phyloP scores from a whole-genome alignment of 208 protist species.

The Wallacemonas sp. region DNA sequence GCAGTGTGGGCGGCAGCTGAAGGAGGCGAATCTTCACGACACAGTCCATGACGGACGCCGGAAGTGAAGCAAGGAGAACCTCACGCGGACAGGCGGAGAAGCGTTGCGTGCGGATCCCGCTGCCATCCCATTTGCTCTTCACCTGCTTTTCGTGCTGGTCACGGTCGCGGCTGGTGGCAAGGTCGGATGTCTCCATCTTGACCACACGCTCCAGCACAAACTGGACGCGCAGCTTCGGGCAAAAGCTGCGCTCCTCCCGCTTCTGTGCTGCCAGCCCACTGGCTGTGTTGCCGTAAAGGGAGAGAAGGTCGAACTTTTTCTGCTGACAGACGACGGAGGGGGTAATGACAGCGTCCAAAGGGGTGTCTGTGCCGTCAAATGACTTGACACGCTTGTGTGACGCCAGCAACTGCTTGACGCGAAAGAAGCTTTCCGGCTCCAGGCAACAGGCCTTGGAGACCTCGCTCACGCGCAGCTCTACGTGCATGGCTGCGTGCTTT shows the following conservation, averaged over 20 bases:
- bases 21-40: slow-evolving; percentile 82
- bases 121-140: slow-evolving; percentile 63
- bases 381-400: not conserved
- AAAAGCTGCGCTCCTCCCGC: slow-evolving; percentile 16
- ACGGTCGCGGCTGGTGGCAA: slow-evolving; percentile 29
- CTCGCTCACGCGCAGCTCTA: slow-evolving; percentile 68
- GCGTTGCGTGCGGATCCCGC: slow-evolving; percentile 67
- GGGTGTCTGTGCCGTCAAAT: not conserved
- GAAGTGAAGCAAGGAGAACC: slow-evolving; percentile 70
- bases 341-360: not conserved
- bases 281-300: slow-evolving; percentile 3
- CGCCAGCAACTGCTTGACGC: slow-evolving; percentile 67
- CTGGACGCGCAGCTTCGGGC: slow-evolving; percentile 58
- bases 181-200: slow-evolving; percentile 58
- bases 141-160: slow-evolving; percentile 57
- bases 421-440: slow-evolving; percentile 77
- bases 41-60: slow-evolving; percentile 48
- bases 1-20: slow-evolving; percentile 63
- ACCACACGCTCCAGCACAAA: slow-evolving; percentile 75
- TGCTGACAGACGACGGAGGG: not conserved
- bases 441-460: slow-evolving; percentile 59
- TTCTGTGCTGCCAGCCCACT: slow-evolving; percentile 1
- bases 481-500: slow-evolving; percentile 54
- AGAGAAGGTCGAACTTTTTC: slow-evolving; percentile 4
- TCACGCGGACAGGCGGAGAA: slow-evolving; percentile 42